Evolutionary conservation across 192 early-diverging fungal species (phyloP), one percentile per base, ranked within the genome.

Genomic region (Gigaspora rosea): DNA sequence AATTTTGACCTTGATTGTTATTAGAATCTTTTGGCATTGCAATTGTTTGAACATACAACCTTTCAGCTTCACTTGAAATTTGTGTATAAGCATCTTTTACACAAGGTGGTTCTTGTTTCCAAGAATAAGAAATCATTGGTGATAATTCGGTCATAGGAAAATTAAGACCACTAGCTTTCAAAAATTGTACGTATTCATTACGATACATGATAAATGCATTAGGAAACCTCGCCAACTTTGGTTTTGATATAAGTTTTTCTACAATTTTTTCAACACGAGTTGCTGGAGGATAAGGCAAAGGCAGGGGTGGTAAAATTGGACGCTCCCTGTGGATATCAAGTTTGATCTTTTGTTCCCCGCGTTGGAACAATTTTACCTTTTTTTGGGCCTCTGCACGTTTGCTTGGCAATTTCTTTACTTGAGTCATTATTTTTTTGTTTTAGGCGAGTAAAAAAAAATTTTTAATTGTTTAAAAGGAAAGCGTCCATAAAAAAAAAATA

Each of bases 131-230:
- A 20, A 72, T 72, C 35, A 35, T 56, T 8, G 71, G 54, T 1
- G 71, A 72, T 12, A 72, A 2, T 8, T 72, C 51, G 7, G 71
- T 72, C 71, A 72, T 72, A 57, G 71, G 52, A 32, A 56, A 72
- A 56, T 72, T 52, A 56, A 22, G 35, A 1, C 54, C 36, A 13
- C 52, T 51, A 20, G 20, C 22, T 57, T 72, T 72, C 52, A 72
- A 72, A 41, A 49, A n/a, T 57, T 54, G 50, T 2, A 49, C 48
- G 32, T 56, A 72, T 49, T 72, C 35, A 36, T 20, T 72, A 0
- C 71, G 20, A 72, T 56, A 72, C 11, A 72, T 16, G 27, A 72
- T 72, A 15, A 72, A 72, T 4, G 51, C 70, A 48, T 72, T 72
- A 11, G 70, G 70, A 36, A 72, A 72, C 15, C 71, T 20, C 12